Evolutionary conservation across 2,329 filamentous ascomycete species (phyloP), one percentile per base, ranked within the genome.

Genomic region (Fusarium globosum): DNA sequence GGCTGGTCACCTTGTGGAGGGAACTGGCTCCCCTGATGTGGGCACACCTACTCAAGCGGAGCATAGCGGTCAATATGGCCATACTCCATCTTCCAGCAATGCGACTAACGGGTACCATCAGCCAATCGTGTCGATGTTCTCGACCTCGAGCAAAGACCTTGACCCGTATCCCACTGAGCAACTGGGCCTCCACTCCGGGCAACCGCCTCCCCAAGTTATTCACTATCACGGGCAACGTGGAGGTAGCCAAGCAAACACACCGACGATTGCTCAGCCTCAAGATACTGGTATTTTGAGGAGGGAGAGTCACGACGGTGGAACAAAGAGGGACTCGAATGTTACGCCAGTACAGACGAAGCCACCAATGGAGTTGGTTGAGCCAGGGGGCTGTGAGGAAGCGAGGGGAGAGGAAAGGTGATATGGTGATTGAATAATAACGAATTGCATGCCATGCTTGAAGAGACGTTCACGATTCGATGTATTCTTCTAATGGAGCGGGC

Each of bases 71-170:
- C 79, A 81, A 72, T 85, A 85, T 72, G 86, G 85, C 52, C 86
- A 89, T 68, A 83, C 83, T 51, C 84, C 87, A 52, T 84, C 84
- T 59, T 81, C 82, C 46, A 85, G 83, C 77, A 84, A 79, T 74
- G 79, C 77, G 67, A 83, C 87, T 55, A 91, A 92, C 79, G 90
- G 90, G n/a, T 92, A 92, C 76, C 89, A 91, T 78, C 90, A 92
- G 78, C 90, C 91, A 10, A 84, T 92, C 28, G 88, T 92, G 48
- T 92, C 90, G 49, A 91, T 89, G 28, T 93, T 93, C 76, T 92
- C 90, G 41, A 93, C 91, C 4, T 92, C 90, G 15, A 92, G 90
- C 81, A 91, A 91, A 79, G 91, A 93, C 78, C 82, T 93, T 38
- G 89, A 92, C 76, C 91, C 88, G 1, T 92, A 92, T 77, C 90